A percentile compares a stretch with the other conserved stretches of the same genome.
phyloP scores from a whole-genome alignment of 257 asterid species.

The Paulownia fortunei region DNA sequence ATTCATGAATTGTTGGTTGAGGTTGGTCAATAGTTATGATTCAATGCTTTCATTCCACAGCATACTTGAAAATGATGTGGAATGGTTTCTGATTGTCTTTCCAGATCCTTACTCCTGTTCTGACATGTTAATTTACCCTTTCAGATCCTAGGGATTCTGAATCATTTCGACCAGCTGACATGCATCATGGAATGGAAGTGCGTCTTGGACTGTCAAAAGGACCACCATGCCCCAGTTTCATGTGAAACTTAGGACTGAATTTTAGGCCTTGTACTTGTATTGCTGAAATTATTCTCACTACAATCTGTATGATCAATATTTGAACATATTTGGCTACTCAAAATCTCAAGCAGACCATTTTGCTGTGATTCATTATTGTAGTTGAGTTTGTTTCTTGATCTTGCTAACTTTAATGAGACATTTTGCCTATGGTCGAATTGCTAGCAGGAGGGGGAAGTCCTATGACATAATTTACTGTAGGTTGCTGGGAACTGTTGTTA shows the following conservation, averaged over 20 bases:
- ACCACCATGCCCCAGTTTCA: conserved; percentile 84
- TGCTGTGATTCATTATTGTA: neutral
- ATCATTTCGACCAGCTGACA: conserved; percentile 64
- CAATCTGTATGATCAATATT: conserved; percentile 6
- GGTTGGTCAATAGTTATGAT: neutral
- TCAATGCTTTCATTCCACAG: neutral
- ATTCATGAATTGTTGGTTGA: neutral
- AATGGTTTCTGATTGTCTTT: neutral
- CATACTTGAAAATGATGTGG: neutral
- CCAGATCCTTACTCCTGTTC: neutral
- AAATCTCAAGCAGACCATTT: conserved; percentile 12
- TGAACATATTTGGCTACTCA: neutral
- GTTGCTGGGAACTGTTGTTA: too few species aligned
- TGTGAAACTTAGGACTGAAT: conserved; percentile 45
- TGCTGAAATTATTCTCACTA: conserved; percentile 7
- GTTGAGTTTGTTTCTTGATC: neutral
- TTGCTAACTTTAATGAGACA: neutral
- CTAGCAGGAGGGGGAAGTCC: too few species aligned
- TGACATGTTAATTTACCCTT: conserved; percentile 23
- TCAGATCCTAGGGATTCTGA: conserved; percentile 97
- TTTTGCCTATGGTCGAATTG: neutral
- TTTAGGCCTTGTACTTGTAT: conserved; percentile 25
- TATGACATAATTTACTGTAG: too few species aligned
- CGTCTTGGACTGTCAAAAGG: conserved; percentile 86
- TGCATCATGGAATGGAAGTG: conserved; percentile 97